Evolutionary conservation across 345 rosid species (phyloP), one percentile per base, ranked within the genome.

Genomic region (Bretschneidera sinensis): DNA sequence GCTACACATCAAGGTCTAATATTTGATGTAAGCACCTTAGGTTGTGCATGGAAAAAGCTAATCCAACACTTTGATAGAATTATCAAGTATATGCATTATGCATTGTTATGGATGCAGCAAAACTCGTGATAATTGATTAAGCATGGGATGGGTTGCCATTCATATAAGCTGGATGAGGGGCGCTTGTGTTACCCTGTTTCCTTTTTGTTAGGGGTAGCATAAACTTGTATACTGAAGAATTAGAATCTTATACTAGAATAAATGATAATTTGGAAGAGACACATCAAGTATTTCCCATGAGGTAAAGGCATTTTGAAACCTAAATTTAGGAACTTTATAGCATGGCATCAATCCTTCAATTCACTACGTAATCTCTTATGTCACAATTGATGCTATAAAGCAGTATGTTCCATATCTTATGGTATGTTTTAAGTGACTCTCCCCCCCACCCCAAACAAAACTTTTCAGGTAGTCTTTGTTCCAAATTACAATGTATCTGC

Each of bases 401-500:
- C 45, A 39, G 21, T 48, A 48, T 48, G 8, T 45, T 45, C 10
- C 49, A 11, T 17, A 45, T 45, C 16, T 45, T 45, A 45, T 13
- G 20, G 13, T 5, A 6, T 48, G 52, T 19, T 17, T 48, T 17
- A 9, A n/a, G 7, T n/a, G 5, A 48, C 52, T 48, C 13, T 62
- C 6, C 43, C n/a, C 54, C 48, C 59, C 22, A 50, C 24, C n/a
- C 45, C 10, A 1, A 24, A 19, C 50, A 51, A 43, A 52, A 55
- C 49, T 57, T 64, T 76, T 59, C 81, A 91, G 98, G 96, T 92
- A n/a, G 88, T 92, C 47, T 92, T 89, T 71, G 85, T 92, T 72
- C 98, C 97, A 65, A 92, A 92, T 68, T 92, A 92, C 88, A 92
- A 92, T 60, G 97, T 92, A 18, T 84, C 98, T 17, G 97, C 84